Evolutionary conservation across 2,329 filamentous ascomycete genomes (phyloP).

Genomic region (Aspergillus arachidicola): DNA sequence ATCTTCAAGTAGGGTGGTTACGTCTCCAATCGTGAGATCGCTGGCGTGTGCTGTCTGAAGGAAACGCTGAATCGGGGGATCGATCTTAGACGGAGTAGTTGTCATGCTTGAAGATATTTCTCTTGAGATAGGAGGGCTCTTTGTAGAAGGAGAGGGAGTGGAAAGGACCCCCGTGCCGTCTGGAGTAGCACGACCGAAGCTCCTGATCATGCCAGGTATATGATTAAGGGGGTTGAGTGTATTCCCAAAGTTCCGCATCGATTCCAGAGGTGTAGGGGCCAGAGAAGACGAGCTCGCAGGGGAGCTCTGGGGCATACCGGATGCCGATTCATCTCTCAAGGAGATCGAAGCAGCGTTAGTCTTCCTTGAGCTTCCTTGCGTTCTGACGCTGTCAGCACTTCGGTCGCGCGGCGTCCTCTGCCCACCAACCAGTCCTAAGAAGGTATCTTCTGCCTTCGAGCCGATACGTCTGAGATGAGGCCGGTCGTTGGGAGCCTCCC

Average conservation of each 20-base stretch:
- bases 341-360: slow-evolving; percentile 27
- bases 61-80: slow-evolving; percentile 72
- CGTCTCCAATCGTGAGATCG: slow-evolving; percentile 73
- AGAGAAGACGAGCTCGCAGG: slow-evolving; percentile 29
- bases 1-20: slow-evolving; percentile 70
- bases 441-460: slow-evolving; percentile 61
- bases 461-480: slow-evolving; percentile 37
- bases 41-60: slow-evolving; percentile 70
- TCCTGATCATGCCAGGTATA: slow-evolving; percentile 75
- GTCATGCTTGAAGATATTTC: slow-evolving; percentile 17
- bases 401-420: slow-evolving; percentile 67
- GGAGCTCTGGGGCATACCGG: slow-evolving; percentile 20
- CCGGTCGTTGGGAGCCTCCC: slow-evolving; percentile 43
- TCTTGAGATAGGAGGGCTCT: slow-evolving; percentile 22
- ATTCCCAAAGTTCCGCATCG: slow-evolving; percentile 77
- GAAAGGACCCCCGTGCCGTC: slow-evolving; percentile 45
- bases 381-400: slow-evolving; percentile 68
- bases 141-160: slow-evolving; percentile 44
- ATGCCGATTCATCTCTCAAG: slow-evolving; percentile 25
- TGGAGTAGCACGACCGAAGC: slow-evolving; percentile 62
- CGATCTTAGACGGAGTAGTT: slow-evolving; percentile 23
- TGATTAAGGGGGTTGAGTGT: slow-evolving; percentile 81
- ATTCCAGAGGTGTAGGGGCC: slow-evolving; percentile 68
- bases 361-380: slow-evolving; percentile 45
- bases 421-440: slow-evolving; percentile 72